Evolutionary conservation across 2,329 filamentous ascomycete genomes (phyloP), one percentile per base, ranked within the genome.

Genomic region (Aspergillus awamori): DNA sequence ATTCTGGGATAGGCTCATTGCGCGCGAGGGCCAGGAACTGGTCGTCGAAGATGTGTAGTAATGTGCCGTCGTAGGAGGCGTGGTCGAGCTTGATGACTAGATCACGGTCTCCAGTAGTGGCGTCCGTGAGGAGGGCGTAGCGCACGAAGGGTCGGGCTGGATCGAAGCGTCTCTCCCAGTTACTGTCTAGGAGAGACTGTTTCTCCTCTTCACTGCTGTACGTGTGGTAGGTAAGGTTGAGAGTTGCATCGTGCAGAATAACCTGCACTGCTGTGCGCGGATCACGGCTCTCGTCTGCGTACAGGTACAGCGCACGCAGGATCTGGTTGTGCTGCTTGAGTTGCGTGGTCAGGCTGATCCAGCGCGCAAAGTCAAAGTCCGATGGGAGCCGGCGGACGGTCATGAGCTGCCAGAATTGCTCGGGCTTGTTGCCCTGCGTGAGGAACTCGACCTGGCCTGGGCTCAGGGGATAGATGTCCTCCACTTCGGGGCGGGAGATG

Each of bases 31-130:
- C 67, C 4, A 60, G 62, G 54, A 75, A 76, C 8, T 77, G 72
- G 15, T 72, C 69, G 59, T 72, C 76, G 41, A 77, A 77, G 28
- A 77, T 71, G 30, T 74, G 74, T 28, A 78, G 67, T 1, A 78
- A 63, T 3, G 76, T 77, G 1, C 76, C 75, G 59, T 77, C 75
- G 63, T 77, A 77, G 11, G 72, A 59, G 38, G 65, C 73, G 58
- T 76, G 73, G 62, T 76, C 66, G 26, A 76, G 64, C 57, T 78
- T 78, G 67, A 68, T 75, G 47, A 68, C 59, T 4, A 77, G 60
- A 26, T 74, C 68, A 24, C 65, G 45, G 15, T 60, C 62, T 24
- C 70, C 67, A 20, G 72, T 62, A 2, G 53, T 13, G 20, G 68
- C 65, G 41, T 43, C 17, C 20, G 59, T 58, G 22, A 76, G 66